Evolutionary conservation across 306 rosid species (phyloP).

Genomic region (Quercus wislizeni): DNA sequence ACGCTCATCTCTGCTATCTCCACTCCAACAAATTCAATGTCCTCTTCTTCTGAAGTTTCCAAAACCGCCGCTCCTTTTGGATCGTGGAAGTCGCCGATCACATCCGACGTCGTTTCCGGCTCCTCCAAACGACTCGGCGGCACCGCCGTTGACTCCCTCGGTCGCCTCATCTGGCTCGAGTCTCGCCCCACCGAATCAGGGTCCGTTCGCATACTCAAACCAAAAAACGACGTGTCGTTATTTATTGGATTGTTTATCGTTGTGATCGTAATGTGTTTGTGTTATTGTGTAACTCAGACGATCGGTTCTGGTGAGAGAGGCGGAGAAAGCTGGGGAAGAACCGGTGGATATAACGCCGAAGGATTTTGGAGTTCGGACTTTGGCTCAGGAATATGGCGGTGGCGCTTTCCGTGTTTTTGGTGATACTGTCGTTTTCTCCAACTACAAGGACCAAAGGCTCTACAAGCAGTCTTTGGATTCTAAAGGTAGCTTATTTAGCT

Average conservation of each 20-base stretch:
- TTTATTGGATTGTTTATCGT: too few species aligned
- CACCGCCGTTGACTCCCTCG: slow-evolving; percentile 59
- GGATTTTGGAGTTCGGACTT: slow-evolving; percentile 77
- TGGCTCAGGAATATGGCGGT: slow-evolving; percentile 95
- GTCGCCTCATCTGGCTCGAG: slow-evolving; percentile 87
- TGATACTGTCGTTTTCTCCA: slow-evolving; percentile 61
- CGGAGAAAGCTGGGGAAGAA: slow-evolving; percentile 53
- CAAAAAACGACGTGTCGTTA: too few species aligned
- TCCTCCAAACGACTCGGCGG: slow-evolving; percentile 79
- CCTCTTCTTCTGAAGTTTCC: slow-evolving; percentile 24
- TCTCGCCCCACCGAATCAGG: slow-evolving; percentile 85
- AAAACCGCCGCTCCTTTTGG: slow-evolving; percentile 66
- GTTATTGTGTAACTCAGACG: slow-evolving; percentile 44
- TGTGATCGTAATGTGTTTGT: background rate
- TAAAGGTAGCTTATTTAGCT: slow-evolving; percentile 29
- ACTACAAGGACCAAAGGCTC: slow-evolving; percentile 86
- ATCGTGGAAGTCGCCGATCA: slow-evolving; percentile 89
- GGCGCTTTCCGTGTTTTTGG: slow-evolving; percentile 80
- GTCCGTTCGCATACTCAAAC: slow-evolving; percentile 22
- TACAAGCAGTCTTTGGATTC: slow-evolving; percentile 64
- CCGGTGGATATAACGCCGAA: slow-evolving; percentile 80
- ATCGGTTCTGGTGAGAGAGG: slow-evolving; percentile 75
- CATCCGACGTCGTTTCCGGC: slow-evolving; percentile 85
- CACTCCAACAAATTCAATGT: slow-evolving; percentile 23
- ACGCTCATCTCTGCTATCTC: slow-evolving; percentile 1